Percentiles rank a stretch among this genome's conserved stretches.
These are phyloP conservation scores for Aspergillus novofumigatus DNA, from an alignment of 2,329 filamentous ascomycete genomes.

Conservation along the genomic window DNA sequence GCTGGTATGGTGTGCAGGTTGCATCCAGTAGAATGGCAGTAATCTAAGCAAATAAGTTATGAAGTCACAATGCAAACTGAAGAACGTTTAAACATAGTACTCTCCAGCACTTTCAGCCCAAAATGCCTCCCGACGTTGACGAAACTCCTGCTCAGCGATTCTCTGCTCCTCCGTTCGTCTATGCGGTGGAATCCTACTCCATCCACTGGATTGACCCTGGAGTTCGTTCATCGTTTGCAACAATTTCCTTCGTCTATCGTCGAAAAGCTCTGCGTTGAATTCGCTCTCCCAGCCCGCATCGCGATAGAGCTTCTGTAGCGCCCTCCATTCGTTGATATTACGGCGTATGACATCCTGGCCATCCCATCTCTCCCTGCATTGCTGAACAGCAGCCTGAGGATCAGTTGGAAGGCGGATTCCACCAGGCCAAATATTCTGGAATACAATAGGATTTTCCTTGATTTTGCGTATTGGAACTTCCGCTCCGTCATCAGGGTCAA, in stretches of 20 bases:
- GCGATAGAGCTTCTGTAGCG: neutral
- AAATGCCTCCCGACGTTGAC: neutral
- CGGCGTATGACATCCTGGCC: neutral
- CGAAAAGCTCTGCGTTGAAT: neutral
- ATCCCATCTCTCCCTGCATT: neutral
- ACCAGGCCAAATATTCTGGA: neutral
- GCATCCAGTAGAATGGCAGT: too few species aligned
- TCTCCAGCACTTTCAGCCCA: neutral
- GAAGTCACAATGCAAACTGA: too few species aligned
- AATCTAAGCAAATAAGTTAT: too few species aligned
- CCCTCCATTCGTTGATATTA: neutral
- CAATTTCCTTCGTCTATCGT: neutral
- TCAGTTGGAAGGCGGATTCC: neutral
- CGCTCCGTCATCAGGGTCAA: neutral
- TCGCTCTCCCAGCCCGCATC: neutral
- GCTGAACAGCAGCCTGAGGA: neutral
- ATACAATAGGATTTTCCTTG: neutral
- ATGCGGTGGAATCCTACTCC: neutral
- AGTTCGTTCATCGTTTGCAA: neutral
- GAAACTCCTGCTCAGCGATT: neutral
- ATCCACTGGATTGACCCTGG: neutral
- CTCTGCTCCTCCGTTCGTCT: neutral
- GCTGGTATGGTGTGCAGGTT: too few species aligned
- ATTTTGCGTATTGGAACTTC: neutral
- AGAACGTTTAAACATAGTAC: neutral